phyloP scores from a whole-genome alignment of 208 protist genomes.

The Crithidia thermophila region DNA sequence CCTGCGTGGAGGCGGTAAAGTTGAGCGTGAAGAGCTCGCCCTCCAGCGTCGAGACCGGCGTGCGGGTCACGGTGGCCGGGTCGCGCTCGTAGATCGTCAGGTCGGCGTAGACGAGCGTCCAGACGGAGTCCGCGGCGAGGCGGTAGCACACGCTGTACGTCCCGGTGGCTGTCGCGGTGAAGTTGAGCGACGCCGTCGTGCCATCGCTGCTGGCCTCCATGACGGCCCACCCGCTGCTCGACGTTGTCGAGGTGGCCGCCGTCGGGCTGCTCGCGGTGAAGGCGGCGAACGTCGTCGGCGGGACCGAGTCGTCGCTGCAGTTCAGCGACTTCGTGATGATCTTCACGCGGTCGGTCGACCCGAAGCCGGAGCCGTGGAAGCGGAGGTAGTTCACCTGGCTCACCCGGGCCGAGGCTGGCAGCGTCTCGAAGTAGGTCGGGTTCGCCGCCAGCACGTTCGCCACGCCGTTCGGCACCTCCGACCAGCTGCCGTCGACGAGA shows the following conservation, averaged over 20 bases:
- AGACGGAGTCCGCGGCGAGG: constrained; percentile 74
- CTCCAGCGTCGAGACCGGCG: constrained; percentile 56
- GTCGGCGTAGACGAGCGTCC: constrained; percentile 87
- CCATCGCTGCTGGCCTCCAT: constrained; percentile 33
- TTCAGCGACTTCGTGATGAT: constrained; percentile 64
- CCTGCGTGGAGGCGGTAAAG: constrained; percentile 42
- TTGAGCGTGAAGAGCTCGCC: constrained; percentile 88
- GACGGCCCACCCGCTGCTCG: constrained; percentile 53
- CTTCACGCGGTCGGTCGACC: constrained; percentile 65
- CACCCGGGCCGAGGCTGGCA: constrained; percentile 41
- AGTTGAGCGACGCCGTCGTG: constrained; percentile 55
- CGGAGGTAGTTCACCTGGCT: constrained; percentile 58
- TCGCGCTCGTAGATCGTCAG: constrained; percentile 64
- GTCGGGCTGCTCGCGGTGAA: constrained; percentile 38
- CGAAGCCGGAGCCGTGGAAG: constrained; percentile 65
- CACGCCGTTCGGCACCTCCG: constrained; percentile 63
- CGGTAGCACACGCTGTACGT: constrained; percentile 88
- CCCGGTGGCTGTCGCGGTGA: constrained; percentile 55
- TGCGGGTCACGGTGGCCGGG: constrained; percentile 53
- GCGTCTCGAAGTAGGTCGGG: constrained; percentile 60
- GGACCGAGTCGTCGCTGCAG: constrained; percentile 65
- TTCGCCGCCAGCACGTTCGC: constrained; percentile 72
- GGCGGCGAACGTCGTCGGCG: constrained; percentile 54
- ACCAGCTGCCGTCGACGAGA: constrained; percentile 61
- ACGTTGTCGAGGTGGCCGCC: constrained; percentile 15